A percentile compares a stretch with the other conserved stretches of the same genome.
Conservation (phyloP, 2,329 filamentous ascomycete species). For the Alternaria sp. region DNA sequence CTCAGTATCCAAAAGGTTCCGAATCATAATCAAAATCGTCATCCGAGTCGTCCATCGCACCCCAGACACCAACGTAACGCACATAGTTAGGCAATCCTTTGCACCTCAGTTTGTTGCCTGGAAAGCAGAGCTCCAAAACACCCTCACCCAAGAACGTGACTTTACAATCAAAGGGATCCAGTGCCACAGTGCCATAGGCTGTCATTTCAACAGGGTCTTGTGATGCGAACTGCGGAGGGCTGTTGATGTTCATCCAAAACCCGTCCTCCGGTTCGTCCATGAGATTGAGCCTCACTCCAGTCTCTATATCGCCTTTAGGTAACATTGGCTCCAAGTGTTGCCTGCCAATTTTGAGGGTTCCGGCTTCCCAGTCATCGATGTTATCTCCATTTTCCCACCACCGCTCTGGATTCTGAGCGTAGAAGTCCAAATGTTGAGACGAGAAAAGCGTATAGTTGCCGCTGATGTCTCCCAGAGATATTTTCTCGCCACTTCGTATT, state of each 20-base stretch:
- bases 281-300: neutral
- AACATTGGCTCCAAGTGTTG: neutral
- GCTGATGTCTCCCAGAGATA: neutral
- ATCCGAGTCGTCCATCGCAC: neutral
- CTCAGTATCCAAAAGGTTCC: neutral
- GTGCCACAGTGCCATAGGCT: neutral
- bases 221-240: neutral
- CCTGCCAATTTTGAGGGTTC: neutral
- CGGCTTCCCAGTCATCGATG: neutral
- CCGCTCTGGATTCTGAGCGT: neutral
- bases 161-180: neutral
- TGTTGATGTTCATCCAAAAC: neutral
- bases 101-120: neutral
- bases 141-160: neutral
- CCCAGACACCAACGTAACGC: neutral
- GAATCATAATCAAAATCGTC: neutral
- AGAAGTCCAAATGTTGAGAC: neutral
- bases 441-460: neutral
- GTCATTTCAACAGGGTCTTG: neutral
- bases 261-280: neutral
- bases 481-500: neutral
- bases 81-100: neutral
- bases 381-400: neutral
- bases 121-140: neutral
- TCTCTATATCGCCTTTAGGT: neutral